Conservation (phyloP, 1,284 basidiomycete genomes). For the Xerocomus amazonicus region DNA sequence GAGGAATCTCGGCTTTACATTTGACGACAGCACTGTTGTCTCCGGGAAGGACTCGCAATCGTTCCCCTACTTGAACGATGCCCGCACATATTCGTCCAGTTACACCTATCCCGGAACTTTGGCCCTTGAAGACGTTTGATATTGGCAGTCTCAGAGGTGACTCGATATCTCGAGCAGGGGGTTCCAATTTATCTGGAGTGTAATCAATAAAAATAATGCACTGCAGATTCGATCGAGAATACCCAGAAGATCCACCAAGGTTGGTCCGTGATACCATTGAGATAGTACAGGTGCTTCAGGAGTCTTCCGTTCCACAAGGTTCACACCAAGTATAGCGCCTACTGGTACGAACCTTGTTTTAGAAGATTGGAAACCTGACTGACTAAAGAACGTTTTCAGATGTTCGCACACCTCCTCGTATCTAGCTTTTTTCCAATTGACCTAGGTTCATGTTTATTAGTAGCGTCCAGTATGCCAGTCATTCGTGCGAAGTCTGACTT, state of each 20-base stretch:
- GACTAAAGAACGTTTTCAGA: constrained; percentile 79
- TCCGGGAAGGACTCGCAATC: constrained; percentile 83
- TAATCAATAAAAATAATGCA: background rate
- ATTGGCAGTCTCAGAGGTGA: constrained; percentile 85
- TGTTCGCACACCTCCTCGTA: constrained; percentile 82
- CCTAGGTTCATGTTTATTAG: constrained; percentile 45
- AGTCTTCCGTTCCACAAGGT: constrained; percentile 59
- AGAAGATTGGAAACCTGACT: constrained; percentile 80
- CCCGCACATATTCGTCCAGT: constrained; percentile 88
- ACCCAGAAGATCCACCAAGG: constrained; percentile 84
- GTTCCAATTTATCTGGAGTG: constrained; percentile 70
- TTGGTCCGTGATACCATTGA: constrained; percentile 85
- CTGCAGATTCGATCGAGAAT: constrained; percentile 9
- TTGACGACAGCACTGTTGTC: constrained; percentile 86
- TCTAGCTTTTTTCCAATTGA: constrained; percentile 77
- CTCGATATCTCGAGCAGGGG: constrained; percentile 75
- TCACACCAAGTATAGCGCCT: constrained; percentile 87
- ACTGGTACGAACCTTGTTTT: constrained; percentile 88
- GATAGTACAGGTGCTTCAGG: constrained; percentile 48
- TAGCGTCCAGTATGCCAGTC: background rate
- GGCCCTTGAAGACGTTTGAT: constrained; percentile 93
- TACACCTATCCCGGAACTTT: constrained; percentile 78
- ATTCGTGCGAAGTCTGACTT: constrained; percentile 44
- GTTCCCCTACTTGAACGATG: constrained; percentile 89
- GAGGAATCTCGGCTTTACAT: constrained; percentile 44